Evolutionary conservation across 148 eudicot genomes (phyloP).

Genomic region (Persicaria tinctoria): DNA sequence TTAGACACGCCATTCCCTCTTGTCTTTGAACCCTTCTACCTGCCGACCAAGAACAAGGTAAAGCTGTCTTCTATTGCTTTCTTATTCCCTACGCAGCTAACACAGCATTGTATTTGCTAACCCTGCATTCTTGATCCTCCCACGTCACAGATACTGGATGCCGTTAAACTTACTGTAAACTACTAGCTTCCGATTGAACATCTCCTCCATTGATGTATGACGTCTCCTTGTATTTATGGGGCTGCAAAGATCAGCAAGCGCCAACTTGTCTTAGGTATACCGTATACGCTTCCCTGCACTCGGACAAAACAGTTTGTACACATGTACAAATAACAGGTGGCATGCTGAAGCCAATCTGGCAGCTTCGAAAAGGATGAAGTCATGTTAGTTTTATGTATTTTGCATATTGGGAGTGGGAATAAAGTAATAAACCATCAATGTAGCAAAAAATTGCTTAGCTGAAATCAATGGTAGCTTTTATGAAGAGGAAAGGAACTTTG

Average conservation of each 20-base stretch:
- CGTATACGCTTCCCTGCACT: background rate
- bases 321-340: background rate
- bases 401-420: background rate
- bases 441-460: background rate
- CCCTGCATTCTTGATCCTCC: background rate
- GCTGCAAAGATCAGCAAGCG: background rate
- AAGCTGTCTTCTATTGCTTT: background rate
- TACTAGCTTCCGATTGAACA: constrained; percentile 28
- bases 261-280: background rate
- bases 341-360: background rate
- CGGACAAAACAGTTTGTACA: background rate
- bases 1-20: constrained; percentile 95
- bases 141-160: constrained; percentile 67
- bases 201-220: background rate
- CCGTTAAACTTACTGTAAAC: constrained; percentile 69
- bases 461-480: background rate
- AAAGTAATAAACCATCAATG: background rate
- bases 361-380: background rate
- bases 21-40: constrained; percentile 87
- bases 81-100: background rate
- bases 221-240: background rate
- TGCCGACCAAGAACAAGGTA: constrained; percentile 94
- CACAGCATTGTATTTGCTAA: constrained; percentile 9
- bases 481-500: background rate
- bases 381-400: background rate